Evolutionary conservation across 768 basidiomycete species (phyloP), one percentile per base, ranked within the genome.

Genomic region (Boletus edulis): DNA sequence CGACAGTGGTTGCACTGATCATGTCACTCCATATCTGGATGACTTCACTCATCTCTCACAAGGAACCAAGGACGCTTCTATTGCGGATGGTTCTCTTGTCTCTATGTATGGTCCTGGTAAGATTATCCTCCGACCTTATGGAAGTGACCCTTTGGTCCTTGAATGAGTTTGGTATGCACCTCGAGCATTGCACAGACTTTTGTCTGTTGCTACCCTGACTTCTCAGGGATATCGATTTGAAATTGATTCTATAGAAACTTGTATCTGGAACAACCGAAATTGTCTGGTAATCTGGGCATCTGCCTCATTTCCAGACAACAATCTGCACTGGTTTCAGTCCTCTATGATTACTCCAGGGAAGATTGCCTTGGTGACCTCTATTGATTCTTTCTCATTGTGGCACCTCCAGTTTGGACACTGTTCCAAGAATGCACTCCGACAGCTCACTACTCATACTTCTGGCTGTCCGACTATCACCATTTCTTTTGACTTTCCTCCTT

Each of bases 11-110:
- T 7, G 17, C 1, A 39, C 38, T 18, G n/a, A 39, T 14, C 38
- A 39, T n/a, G 2, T 39, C 15, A 17, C 6, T 39, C 38, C 38
- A 5, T 18, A 39, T 3, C 38, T 39, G 0, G n/a, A 17, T 39
- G n/a, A 39, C 38, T 39, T 39, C 6, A 3, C n/a, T 17, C n/a
- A 17, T 17, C 17, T 39, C 0, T 3, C 0, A 9, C 4, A 7
- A 17, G n/a, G n/a, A 3, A 17, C 6, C 17, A 39, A 39, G 0
- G 0, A 17, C 0, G 6, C 7, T 3, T 6, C 15, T 1, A 18
- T 39, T 3, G 38, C 38, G 0, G 10, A 39, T 39, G n/a, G 38
- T 9, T 17, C 15, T 18, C 3, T n/a, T 14, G 14, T 39, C 0
- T 5, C 8, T 3, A 39, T 39, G 8, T 8, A 7, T 18, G 38